Conservation (phyloP, 2,329 filamentous ascomycete species). For the Exophiala viscosa region DNA sequence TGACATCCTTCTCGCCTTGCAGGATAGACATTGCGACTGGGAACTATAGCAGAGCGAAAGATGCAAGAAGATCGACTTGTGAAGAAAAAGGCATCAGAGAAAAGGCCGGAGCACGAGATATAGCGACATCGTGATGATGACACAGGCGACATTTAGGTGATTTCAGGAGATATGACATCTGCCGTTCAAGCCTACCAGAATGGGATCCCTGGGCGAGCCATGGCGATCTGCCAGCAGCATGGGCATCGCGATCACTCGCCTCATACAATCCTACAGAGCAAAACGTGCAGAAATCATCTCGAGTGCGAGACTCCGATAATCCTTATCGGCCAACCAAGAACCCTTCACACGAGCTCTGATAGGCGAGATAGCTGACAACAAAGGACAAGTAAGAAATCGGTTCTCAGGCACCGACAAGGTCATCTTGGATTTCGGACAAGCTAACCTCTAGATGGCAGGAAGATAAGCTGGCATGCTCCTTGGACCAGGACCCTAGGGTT, state of each 20-base stretch:
- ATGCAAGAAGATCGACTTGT: no score
- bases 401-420: not conserved
- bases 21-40: slow-evolving; percentile 5
- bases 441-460: not conserved
- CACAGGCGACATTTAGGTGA: no score
- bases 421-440: not conserved
- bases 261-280: no score
- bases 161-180: no score
- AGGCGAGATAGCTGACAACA: slow-evolving; percentile 17
- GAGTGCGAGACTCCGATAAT: not conserved
- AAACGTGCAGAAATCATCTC: no score
- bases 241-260: no score
- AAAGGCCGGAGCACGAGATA: not conserved
- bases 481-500: not conserved
- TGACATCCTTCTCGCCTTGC: slow-evolving; percentile 4
- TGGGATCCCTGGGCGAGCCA: no score
- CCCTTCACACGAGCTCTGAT: slow-evolving; percentile 7
- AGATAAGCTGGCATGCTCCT: not conserved
- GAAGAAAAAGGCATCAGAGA: no score
- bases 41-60: not conserved
- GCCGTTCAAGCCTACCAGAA: no score
- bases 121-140: not conserved
- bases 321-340: not conserved
- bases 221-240: no score
- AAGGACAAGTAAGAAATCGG: slow-evolving; percentile 9